phyloP scores from a whole-genome alignment of 371 early-diverging fungal species.

The Lichtheimia ramosa region DNA sequence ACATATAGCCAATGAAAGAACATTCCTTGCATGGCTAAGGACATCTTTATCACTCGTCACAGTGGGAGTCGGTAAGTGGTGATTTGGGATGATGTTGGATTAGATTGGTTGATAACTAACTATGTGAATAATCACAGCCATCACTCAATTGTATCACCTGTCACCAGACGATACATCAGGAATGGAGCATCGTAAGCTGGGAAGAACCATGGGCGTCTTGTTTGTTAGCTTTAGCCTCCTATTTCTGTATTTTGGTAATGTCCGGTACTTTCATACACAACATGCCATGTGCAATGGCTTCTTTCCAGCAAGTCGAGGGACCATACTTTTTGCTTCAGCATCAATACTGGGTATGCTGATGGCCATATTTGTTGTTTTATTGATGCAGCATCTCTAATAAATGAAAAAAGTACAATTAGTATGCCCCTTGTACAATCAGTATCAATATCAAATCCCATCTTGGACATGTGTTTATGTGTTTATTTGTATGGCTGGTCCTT shows the following conservation, averaged over 20 bases:
- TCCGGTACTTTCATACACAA: slow-evolving; percentile 71
- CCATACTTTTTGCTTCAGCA: slow-evolving; percentile 40
- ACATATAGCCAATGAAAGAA: slow-evolving; percentile 67
- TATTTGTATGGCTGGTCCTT: too few relatives aligned
- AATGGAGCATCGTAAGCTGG: slow-evolving; percentile 16
- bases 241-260: slow-evolving; percentile 58
- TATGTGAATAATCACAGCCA: slow-evolving; percentile 26
- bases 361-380: slow-evolving; percentile 26
- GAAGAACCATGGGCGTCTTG: slow-evolving; percentile 38
- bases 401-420: too few relatives aligned
- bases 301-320: slow-evolving; percentile 68
- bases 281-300: slow-evolving; percentile 56
- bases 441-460: too few relatives aligned
- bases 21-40: slow-evolving; percentile 71
- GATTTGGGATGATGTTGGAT: too few relatives aligned
- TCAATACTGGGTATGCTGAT: slow-evolving; percentile 35
- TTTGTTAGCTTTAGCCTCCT: slow-evolving; percentile 60
- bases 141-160: slow-evolving; percentile 65
- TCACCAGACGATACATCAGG: slow-evolving; percentile 22
- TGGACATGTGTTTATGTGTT: too few relatives aligned
- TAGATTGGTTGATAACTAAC: too few relatives aligned
- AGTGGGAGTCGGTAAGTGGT: slow-evolving; percentile 58
- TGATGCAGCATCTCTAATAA: slow-evolving; percentile 5
- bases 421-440: neutral
- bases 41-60: slow-evolving; percentile 66